Percentiles rank a stretch among this genome's conserved stretches.
Conservation (phyloP, 176 grass and related monocot genomes). For the Musa beccarii region DNA sequence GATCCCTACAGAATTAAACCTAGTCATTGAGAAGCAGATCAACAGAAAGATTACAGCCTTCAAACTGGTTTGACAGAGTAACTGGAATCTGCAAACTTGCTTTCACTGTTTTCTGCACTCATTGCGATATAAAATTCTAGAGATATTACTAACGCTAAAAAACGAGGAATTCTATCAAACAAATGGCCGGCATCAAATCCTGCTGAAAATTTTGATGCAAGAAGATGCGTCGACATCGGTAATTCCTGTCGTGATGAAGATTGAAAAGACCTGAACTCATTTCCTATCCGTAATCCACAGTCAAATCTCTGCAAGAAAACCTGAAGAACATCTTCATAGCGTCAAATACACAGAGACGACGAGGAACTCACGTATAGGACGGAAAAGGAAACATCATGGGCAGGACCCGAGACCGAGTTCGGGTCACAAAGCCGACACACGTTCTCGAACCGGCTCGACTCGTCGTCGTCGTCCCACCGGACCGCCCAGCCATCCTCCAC, state of each 20-base stretch:
- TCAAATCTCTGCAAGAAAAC: too few species aligned
- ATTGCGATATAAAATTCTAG: too few species aligned
- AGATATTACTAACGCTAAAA: too few species aligned
- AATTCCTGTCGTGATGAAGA: too few species aligned
- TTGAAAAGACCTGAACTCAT: too few species aligned
- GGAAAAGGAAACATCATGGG: constrained; percentile 41
- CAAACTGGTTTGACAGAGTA: neutral
- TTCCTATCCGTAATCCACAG: too few species aligned
- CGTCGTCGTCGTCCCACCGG: constrained; percentile 34
- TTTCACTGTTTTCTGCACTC: too few species aligned
- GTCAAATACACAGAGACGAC: too few species aligned
- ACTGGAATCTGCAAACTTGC: neutral
- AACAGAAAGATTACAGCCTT: neutral
- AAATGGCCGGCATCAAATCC: neutral
- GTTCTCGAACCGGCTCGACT: constrained; percentile 36
- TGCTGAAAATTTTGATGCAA: neutral
- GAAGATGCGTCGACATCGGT: too few species aligned
- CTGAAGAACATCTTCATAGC: too few species aligned
- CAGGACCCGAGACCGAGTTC: constrained; percentile 8
- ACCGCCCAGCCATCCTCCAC: constrained; percentile 31
- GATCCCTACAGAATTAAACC: constrained; percentile 46
- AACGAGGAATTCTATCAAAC: neutral
- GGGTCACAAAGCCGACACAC: constrained; percentile 1
- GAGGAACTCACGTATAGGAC: constrained; percentile 61
- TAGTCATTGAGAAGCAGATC: neutral